These are phyloP conservation scores for Nelumbo lutea DNA, from an alignment of 164 flowering plant species.

Conservation along the genomic window DNA sequence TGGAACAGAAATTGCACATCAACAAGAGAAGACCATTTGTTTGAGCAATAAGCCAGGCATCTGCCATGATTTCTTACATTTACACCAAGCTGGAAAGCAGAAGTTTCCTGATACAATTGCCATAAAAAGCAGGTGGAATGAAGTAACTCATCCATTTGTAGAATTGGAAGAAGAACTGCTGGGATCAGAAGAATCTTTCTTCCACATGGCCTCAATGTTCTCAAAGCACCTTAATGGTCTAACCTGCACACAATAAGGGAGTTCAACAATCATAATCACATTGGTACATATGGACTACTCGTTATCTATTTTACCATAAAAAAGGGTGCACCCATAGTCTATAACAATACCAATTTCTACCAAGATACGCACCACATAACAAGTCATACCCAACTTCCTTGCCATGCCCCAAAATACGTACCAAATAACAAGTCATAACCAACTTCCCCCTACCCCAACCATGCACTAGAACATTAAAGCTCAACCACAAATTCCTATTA, in stretches of 20 bases:
- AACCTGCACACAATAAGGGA: conserved; percentile 34
- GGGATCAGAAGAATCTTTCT: conserved; percentile 41
- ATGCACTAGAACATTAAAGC: no score
- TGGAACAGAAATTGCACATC: neutral
- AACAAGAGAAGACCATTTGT: neutral
- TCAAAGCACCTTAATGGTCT: conserved; percentile 63
- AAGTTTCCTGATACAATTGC: neutral
- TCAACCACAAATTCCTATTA: no score
- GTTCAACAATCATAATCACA: neutral
- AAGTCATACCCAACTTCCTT: no score
- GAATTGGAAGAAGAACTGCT: conserved; percentile 41
- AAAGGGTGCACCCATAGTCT: no score
- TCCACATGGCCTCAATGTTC: conserved; percentile 52
- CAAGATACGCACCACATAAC: no score
- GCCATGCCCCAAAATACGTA: no score
- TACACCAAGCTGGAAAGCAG: neutral
- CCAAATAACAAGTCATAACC: no score
- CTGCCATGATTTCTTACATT: neutral
- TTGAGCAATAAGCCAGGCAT: neutral
- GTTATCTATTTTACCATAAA: no score
- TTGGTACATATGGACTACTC: neutral
- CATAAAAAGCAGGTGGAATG: neutral
- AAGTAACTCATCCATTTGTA: neutral
- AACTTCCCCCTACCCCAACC: no score
- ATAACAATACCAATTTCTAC: no score